Evolutionary conservation across 2,329 filamentous ascomycete genomes (phyloP), one percentile per base, ranked within the genome.

Genomic region (Sodiomyces alkalinus): DNA sequence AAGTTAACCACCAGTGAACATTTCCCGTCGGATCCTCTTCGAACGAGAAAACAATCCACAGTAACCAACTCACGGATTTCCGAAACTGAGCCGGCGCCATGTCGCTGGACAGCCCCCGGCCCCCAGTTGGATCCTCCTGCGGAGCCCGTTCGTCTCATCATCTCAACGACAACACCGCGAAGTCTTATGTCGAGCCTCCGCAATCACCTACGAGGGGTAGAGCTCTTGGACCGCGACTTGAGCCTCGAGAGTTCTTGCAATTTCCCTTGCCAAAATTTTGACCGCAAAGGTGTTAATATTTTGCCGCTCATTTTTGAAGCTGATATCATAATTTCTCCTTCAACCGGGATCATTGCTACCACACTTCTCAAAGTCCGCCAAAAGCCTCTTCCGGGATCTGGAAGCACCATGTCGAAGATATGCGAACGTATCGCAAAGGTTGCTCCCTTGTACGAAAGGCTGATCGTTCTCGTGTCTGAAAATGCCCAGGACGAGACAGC

Each of bases 311-410:
- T 52, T 1, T 52, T 57, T 5, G 78, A 83, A 46, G 76, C 80
- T 3, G 85, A 93, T 41, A 50, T 93, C 3, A 66, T 78, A 1
- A 41, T 86, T 5, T 80, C 80, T 0, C 72, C 80, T 0, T 60
- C 58, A 0, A 71, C 67, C 0, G 83, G 80, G 0, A 53, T 92
- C 3, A 48, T 92, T 1, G 44, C 80, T 13, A 80, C 80, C 1
- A 80, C 69, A 0, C 54, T 86, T 5, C 69, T 86, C 35, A 72
- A 76, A 38, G 61, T 79, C 16, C 77, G 74, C 23, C 86, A 93
- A 42, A 68, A 63, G 26, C 60, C 76, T 3, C 57, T 85, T 0
- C 80, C 81, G 0, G 48, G 50, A 2, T 46, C 47, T 5, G 56
- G 48, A 7, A 36, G 41, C 0, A 14, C 27, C 1, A 46, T 53